phyloP scores from a whole-genome alignment of 768 basidiomycete species.

The Leucocoprinus sp. region DNA sequence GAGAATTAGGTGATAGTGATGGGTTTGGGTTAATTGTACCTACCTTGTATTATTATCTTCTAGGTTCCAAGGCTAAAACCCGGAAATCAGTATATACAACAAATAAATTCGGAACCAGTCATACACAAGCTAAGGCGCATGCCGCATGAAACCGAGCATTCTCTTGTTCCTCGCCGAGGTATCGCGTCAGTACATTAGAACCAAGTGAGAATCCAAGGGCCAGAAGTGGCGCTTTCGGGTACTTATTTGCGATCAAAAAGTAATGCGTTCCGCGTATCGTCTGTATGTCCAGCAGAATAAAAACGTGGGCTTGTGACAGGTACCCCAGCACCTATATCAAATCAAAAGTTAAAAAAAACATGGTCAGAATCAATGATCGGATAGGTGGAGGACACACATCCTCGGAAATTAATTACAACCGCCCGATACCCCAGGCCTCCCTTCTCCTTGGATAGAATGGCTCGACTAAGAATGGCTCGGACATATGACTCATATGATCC shows the following conservation, averaged over 20 bases:
- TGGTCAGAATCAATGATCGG: no score
- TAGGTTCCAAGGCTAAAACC: slow-evolving; percentile 45
- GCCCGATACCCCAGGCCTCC: no score
- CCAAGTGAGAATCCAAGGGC: slow-evolving; percentile 93
- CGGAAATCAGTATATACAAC: slow-evolving; percentile 15
- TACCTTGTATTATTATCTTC: slow-evolving; percentile 38
- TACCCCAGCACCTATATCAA: slow-evolving; percentile 64
- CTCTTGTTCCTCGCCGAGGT: slow-evolving; percentile 77
- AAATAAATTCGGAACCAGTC: slow-evolving; percentile 22
- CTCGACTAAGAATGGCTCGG: slow-evolving; percentile 68
- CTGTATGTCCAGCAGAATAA: slow-evolving; percentile 84
- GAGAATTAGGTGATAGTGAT: slow-evolving; percentile 12
- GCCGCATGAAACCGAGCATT: slow-evolving; percentile 54
- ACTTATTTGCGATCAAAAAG: slow-evolving; percentile 63
- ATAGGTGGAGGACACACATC: no score
- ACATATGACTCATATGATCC: slow-evolving; percentile 91
- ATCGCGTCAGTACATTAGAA: slow-evolving; percentile 83
- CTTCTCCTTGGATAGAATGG: slow-evolving; percentile 45
- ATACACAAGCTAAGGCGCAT: slow-evolving; percentile 68
- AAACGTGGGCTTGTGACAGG: slow-evolving; percentile 77
- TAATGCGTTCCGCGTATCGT: slow-evolving; percentile 79
- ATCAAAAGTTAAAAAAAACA: slow-evolving; percentile 9
- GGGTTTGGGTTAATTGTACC: no score
- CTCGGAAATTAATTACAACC: no score
- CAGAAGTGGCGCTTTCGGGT: slow-evolving; percentile 74